A percentile compares a stretch with the other conserved stretches of the same genome.
Evolutionary conservation across 2,329 filamentous ascomycete species (phyloP).

Genomic region (Pestalotiopsis sp.): DNA sequence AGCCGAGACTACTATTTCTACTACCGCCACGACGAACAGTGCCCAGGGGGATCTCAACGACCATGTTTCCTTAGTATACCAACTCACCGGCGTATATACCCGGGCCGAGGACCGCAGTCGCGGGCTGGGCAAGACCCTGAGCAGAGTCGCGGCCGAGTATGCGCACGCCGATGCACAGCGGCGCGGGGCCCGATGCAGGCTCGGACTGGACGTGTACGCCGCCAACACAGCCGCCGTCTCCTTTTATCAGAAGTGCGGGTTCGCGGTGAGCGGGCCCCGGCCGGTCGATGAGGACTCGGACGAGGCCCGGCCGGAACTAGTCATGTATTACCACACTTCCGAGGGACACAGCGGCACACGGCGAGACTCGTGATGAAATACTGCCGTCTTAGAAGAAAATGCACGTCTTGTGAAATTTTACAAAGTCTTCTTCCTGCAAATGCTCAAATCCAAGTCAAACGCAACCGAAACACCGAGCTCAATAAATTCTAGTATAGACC

Average conservation of each 20-base stretch:
- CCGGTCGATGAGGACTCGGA: slow-evolving; percentile 9
- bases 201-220: slow-evolving; percentile 37
- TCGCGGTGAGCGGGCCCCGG: slow-evolving; percentile 24
- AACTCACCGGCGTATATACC: slow-evolving; percentile 41
- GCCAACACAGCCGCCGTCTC: slow-evolving; percentile 34
- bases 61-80: slow-evolving; percentile 28
- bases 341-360: not conserved
- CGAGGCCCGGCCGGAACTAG: slow-evolving; percentile 18
- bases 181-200: slow-evolving; percentile 24
- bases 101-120: slow-evolving; percentile 37
- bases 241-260: slow-evolving; percentile 39
- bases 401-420: too few relatives aligned
- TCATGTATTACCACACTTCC: slow-evolving; percentile 23
- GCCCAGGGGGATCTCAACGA: too few relatives aligned
- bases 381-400: too few relatives aligned
- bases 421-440: not conserved
- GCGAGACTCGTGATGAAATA: too few relatives aligned
- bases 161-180: slow-evolving; percentile 24
- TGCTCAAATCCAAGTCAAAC: not conserved
- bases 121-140: slow-evolving; percentile 36
- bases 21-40: not conserved
- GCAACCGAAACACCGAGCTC: not conserved
- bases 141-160: slow-evolving; percentile 30
- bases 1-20: not conserved
- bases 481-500: not conserved